phyloP scores from a whole-genome alignment of 306 rosid genomes.

The Vigna hirtella region DNA sequence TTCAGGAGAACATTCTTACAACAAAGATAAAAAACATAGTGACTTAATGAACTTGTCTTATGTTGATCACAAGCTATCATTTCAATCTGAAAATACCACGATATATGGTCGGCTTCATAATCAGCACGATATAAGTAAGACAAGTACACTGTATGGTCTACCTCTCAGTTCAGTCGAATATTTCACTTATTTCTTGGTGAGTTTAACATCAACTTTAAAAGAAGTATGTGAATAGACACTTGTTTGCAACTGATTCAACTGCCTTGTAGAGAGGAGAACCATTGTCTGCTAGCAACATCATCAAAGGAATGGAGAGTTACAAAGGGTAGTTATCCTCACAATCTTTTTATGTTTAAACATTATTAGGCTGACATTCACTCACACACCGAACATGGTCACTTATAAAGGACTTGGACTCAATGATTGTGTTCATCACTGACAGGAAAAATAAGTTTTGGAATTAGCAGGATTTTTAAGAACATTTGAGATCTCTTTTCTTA shows the following conservation, averaged over 20 bases:
- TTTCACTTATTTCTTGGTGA: slow-evolving; percentile 70
- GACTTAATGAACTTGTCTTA: slow-evolving; percentile 37
- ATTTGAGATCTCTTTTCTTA: slow-evolving; percentile 34
- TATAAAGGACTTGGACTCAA: neutral
- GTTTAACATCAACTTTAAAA: slow-evolving; percentile 37
- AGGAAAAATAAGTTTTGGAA: neutral
- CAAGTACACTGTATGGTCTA: slow-evolving; percentile 55
- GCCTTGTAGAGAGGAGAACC: slow-evolving; percentile 76
- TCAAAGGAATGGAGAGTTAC: slow-evolving; percentile 57
- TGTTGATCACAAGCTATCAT: slow-evolving; percentile 24
- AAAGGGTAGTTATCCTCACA: slow-evolving; percentile 54
- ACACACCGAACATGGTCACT: slow-evolving; percentile 12
- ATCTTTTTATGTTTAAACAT: slow-evolving; percentile 28
- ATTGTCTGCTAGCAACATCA: slow-evolving; percentile 56
- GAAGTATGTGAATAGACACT: slow-evolving; percentile 8
- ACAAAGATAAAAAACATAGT: slow-evolving; percentile 9
- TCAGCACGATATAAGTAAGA: slow-evolving; percentile 43
- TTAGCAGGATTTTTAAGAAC: neutral
- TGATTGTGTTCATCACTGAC: neutral
- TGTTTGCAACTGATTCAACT: slow-evolving; percentile 39
- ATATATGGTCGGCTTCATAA: slow-evolving; percentile 47
- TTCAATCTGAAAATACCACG: slow-evolving; percentile 37
- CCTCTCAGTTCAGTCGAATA: slow-evolving; percentile 66
- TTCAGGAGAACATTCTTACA: neutral
- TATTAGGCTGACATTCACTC: slow-evolving; percentile 23